Conservation (phyloP, 1,139 yeast species). For the Hyphopichia khmerensis region DNA sequence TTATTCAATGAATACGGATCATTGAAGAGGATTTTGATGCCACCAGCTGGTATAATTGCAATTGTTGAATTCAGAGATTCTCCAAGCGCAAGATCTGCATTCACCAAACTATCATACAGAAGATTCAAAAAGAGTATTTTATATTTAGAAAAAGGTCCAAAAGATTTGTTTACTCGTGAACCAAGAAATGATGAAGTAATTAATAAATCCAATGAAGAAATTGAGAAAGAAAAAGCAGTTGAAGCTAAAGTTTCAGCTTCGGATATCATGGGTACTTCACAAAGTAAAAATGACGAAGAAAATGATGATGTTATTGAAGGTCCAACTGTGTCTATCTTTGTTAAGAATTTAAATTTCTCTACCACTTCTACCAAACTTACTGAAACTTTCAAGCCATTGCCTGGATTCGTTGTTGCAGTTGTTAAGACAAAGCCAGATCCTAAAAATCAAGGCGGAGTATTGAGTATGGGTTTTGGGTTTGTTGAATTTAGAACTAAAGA, state of each 20-base stretch:
- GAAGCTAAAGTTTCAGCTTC: constrained; percentile 31
- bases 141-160: constrained; percentile 93
- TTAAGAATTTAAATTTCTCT: constrained; percentile 86
- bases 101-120: constrained; percentile 81
- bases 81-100: constrained; percentile 87
- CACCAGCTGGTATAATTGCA: constrained; percentile 96
- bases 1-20: constrained; percentile 80
- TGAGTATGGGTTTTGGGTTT: constrained; percentile 96
- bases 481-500: constrained; percentile 81
- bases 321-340: constrained; percentile 82
- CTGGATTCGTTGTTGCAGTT: constrained; percentile 80
- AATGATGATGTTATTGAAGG: constrained; percentile 50
- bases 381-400: constrained; percentile 62
- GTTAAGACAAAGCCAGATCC: constrained; percentile 90
- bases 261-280: constrained; percentile 21
- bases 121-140: constrained; percentile 82
- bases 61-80: constrained; percentile 87
- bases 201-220: constrained; percentile 14
- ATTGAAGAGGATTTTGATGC: constrained; percentile 79
- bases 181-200: constrained; percentile 41
- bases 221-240: constrained; percentile 24
- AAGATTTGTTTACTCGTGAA: constrained; percentile 67
- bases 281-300: constrained; percentile 15
- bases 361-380: constrained; percentile 64
- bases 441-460: constrained; percentile 58